Evolutionary conservation across 176 grass and related monocot genomes (phyloP), one percentile per base, ranked within the genome.

Genomic region (Musa beccarii): DNA sequence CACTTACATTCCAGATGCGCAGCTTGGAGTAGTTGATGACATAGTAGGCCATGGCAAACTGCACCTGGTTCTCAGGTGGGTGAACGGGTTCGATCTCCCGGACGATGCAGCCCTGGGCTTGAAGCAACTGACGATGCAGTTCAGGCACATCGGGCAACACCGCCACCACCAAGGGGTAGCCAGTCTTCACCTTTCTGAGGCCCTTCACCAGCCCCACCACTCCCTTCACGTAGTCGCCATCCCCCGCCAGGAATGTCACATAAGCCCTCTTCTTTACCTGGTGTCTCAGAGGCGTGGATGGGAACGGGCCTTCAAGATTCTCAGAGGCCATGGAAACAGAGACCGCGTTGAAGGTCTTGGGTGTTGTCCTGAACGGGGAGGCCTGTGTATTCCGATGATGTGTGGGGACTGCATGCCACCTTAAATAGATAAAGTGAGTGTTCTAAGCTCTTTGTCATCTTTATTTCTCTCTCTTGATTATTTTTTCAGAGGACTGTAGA

Each of bases 11-110:
- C 75, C 75, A 77, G 19, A 77, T 77, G 3, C 59, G 59, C 12
- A 77, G 75, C 75, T 77, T 77, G 59, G 75, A 77, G 75, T 77
- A 77, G 75, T 64, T 77, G 75, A 65, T 77, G 59, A 65, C 75
- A 59, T 66, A 77, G 59, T 77, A 65, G 11, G 75, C 75, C 59
- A 65, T 77, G 49, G 75, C 75, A 52, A 66, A 77, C n/a, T 77
- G 75, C 29, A 63, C 59, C 11, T 77, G 75, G 75, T 65, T 77
- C 75, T 77, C 75, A 0, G 75, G 75, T 1, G 75, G 75, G 75
- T 77, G 10, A 9, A 77, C 75, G 0, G 75, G 75, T 14, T 66
- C 59, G 3, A 77, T 77, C 59, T 77, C 75, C n/a, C 61, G 59
- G 43, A 77, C 21, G 34, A 77, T 7, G 59, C 75, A 77, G 1